Conservation (phyloP, 2,329 filamentous ascomycete genomes). For the Penicillium crustosum region DNA sequence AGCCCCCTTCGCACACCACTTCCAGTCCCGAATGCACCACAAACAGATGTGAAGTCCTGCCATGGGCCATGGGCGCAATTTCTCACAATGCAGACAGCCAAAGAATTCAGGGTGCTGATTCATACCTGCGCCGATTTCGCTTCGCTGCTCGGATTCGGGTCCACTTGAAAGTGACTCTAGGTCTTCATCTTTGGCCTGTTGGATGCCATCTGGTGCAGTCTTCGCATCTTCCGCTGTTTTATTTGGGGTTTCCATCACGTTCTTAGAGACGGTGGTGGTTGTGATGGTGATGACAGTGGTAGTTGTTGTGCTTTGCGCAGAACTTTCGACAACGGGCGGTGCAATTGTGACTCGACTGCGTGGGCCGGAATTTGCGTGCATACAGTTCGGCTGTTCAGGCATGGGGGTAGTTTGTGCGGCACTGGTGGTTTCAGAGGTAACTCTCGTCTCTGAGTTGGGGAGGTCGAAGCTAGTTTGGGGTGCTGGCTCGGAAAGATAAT, state of each 20-base stretch:
- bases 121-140: neutral
- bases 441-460: neutral
- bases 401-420: neutral
- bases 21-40: conserved; percentile 2
- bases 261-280: neutral
- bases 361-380: neutral
- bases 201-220: neutral
- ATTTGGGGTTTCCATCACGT: neutral
- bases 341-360: neutral
- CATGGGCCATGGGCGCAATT: neutral
- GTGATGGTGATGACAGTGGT: neutral
- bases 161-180: neutral
- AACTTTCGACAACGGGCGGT: neutral
- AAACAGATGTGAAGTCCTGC: neutral
- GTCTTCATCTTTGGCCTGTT: neutral
- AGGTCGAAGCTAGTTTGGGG: neutral
- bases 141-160: neutral
- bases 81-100: neutral
- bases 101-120: neutral
- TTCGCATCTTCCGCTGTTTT: neutral
- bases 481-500: neutral
- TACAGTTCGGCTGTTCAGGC: neutral
- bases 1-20: neutral
- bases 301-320: neutral
- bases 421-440: neutral